These are phyloP conservation scores for Inonotus obliquus DNA, from an alignment of 1,284 basidiomycete species.

Conservation along the genomic window DNA sequence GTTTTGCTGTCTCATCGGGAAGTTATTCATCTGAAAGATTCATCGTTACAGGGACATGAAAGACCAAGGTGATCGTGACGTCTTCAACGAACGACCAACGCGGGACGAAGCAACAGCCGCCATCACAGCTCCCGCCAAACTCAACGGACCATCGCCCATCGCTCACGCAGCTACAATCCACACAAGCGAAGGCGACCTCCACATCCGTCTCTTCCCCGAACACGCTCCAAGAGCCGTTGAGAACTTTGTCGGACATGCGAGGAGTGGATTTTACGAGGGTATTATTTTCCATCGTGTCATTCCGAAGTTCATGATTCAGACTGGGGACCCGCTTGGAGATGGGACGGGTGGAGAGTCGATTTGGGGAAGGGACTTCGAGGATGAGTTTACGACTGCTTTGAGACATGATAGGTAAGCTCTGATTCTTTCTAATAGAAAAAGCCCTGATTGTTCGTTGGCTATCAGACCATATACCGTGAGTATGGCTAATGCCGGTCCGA, in stretches of 20 bases:
- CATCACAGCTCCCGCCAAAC: slow-evolving; percentile 50
- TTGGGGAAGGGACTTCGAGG: slow-evolving; percentile 94
- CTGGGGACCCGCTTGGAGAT: slow-evolving; percentile 94
- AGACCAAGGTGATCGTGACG: slow-evolving; percentile 81
- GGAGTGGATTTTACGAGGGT: slow-evolving; percentile 90
- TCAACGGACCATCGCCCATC: slow-evolving; percentile 56
- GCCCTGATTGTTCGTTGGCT: too few relatives aligned
- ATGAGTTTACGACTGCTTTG: slow-evolving; percentile 87
- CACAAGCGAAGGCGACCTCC: slow-evolving; percentile 94
- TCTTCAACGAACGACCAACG: slow-evolving; percentile 98
- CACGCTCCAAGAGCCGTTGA: slow-evolving; percentile 94
- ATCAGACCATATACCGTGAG: slow-evolving; percentile 92
- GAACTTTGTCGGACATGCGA: slow-evolving; percentile 95
- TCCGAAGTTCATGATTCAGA: slow-evolving; percentile 99
- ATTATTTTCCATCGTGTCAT: slow-evolving; percentile 98
- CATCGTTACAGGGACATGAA: slow-evolving; percentile 67
- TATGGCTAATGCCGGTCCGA: slow-evolving; percentile 97
- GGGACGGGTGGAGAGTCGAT: slow-evolving; percentile 96
- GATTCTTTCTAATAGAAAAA: too few relatives aligned
- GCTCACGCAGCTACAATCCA: slow-evolving; percentile 86
- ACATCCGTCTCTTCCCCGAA: slow-evolving; percentile 85
- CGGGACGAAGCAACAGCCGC: slow-evolving; percentile 95
- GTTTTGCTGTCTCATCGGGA: slow-evolving; percentile 26
- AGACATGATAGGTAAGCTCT: slow-evolving; percentile 80
- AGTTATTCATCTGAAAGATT: slow-evolving; percentile 1